These are phyloP conservation scores for Bauhinia variegata DNA, from an alignment of 306 rosid genomes.

Conservation along the genomic window DNA sequence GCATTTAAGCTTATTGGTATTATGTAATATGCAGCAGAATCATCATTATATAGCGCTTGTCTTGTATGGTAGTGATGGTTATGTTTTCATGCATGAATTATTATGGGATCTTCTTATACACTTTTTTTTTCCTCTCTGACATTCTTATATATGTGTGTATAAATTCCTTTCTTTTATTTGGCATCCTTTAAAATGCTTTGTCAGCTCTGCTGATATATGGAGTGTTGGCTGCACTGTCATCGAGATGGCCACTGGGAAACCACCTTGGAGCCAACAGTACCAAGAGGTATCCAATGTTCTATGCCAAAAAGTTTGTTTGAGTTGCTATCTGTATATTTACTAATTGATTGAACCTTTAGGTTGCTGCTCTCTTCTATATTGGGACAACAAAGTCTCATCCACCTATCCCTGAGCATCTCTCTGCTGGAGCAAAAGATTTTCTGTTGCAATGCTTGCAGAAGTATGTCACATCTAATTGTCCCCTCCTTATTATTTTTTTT, in stretches of 20 bases:
- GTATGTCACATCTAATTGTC: slow-evolving; percentile 53
- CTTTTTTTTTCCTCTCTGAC: neutral
- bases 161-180: neutral
- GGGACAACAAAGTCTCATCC: slow-evolving; percentile 99
- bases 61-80: slow-evolving; percentile 2
- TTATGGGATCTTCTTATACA: slow-evolving; percentile 8
- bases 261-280: slow-evolving; percentile 99
- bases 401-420: slow-evolving; percentile 94
- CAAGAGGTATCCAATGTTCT: slow-evolving; percentile 69
- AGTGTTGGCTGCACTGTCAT: slow-evolving; percentile 98
- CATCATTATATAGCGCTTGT: slow-evolving; percentile 1
- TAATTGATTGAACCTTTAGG: slow-evolving; percentile 64
- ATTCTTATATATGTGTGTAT: slow-evolving; percentile 4
- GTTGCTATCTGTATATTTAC: slow-evolving; percentile 34
- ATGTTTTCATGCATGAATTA: slow-evolving; percentile 10
- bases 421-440: slow-evolving; percentile 88
- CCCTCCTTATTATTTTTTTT: slow-evolving; percentile 21
- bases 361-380: slow-evolving; percentile 94
- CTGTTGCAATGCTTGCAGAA: slow-evolving; percentile 89
- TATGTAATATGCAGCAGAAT: slow-evolving; percentile 26
- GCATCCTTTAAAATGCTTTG: slow-evolving; percentile 37
- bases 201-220: slow-evolving; percentile 99
- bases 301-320: slow-evolving; percentile 26
- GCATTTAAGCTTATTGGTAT: slow-evolving; percentile 19
- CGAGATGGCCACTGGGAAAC: slow-evolving; percentile 99